A percentile compares a stretch with the other conserved stretches of the same genome.
Conservation (phyloP, 495 filamentous ascomycete genomes). For the Lophiotrema nucula region DNA sequence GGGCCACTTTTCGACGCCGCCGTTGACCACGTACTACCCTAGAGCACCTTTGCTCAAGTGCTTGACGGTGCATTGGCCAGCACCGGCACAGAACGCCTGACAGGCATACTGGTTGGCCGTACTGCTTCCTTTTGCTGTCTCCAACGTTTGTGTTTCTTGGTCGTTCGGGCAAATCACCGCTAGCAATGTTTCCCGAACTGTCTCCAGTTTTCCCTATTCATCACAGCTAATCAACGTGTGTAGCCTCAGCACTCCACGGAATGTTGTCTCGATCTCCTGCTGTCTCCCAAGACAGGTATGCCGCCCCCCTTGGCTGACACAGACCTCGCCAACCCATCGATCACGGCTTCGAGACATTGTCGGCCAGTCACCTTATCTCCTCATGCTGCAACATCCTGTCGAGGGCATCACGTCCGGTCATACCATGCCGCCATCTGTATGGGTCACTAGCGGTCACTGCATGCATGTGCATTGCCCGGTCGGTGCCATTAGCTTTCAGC, state of each 20-base stretch:
- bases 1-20: conserved; percentile 13
- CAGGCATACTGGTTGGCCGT: conserved; percentile 24
- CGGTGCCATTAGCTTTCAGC: conserved; percentile 28
- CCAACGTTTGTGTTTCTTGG: conserved; percentile 18
- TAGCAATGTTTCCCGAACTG: conserved; percentile 22
- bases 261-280: conserved; percentile 22
- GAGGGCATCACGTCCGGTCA: conserved; percentile 29
- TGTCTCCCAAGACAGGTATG: conserved; percentile 17
- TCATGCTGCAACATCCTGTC: conserved; percentile 32
- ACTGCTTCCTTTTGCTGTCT: conserved; percentile 14
- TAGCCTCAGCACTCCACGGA: conserved; percentile 19
- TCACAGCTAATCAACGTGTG: conserved; percentile 34
- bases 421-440: conserved; percentile 26
- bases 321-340: conserved; percentile 22
- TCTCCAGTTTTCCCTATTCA: conserved; percentile 19
- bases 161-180: conserved; percentile 23
- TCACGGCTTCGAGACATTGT: conserved; percentile 28
- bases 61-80: conserved; percentile 24
- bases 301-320: conserved; percentile 28
- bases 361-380: conserved; percentile 39
- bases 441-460: conserved; percentile 22
- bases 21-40: conserved; percentile 20
- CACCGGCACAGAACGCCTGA: conserved; percentile 3
- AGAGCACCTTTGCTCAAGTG: conserved; percentile 14
- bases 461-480: conserved; percentile 32